Base-by-base conservation (phyloP, 192 early-diverging fungal species). In the Spizellomyces punctatus region DNA sequence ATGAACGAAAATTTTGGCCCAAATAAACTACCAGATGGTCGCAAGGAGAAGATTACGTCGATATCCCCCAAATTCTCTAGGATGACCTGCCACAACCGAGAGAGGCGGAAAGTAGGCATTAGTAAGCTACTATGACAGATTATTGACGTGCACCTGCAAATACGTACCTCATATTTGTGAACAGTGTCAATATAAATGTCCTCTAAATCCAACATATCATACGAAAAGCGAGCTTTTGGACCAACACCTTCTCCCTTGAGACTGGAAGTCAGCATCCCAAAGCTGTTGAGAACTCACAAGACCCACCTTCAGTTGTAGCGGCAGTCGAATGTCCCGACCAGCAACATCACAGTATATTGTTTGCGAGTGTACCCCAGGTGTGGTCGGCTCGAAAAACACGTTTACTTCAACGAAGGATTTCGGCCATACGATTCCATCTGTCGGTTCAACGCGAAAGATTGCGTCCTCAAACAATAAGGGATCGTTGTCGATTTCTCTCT, bases 31-130 rank as follows among this genome's bases (percentile, higher is more conserved):
- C 50, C 52, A 6, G 76, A 58, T 22, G 57, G 67, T n/a, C 59
- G 6, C 0, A 84, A 21, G 12, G 50, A 54, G 63, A 63, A 88
- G 0, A 66, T 61, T 16, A 79, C 73, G 17, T 76, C 70, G 50
- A 89, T 89, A 6, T 87, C 76, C 10, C 88, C 88, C 0, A 69
- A 54, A 64, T 89, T 89, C 61, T 89, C 86, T 5, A 89, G 54
- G 48, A 83, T 48, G 10, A 88, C 71, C 85, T 86, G 22, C 27
- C 16, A 36, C 0, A 17, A 22, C 17, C 50, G 1, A n/a, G 2
- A 54, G 50, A 54, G 2, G 50, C 50, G 3, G 27, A 36, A 36
- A 36, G 27, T 3, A 3, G 27, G 3, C 3, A 36, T 36, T 36
- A 0, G 27, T 36, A 36, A 36, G 27, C 27, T 36, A 36, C 27